Evolutionary conservation across 768 basidiomycete genomes (phyloP).

Genomic region (Tephrocybe sp.): DNA sequence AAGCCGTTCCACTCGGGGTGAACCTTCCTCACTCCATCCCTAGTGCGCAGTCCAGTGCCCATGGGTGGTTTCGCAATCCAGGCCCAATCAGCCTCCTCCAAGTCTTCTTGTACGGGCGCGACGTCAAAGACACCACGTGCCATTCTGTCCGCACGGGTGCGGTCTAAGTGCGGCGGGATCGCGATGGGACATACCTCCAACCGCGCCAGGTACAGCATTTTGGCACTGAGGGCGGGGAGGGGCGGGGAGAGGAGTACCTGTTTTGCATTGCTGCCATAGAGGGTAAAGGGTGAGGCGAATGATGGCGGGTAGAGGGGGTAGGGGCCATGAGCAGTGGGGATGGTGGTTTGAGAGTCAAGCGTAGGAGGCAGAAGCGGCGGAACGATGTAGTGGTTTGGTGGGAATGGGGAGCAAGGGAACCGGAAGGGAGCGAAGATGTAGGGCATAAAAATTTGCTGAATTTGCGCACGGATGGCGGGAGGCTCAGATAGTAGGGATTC

Average conservation of each 20-base stretch:
- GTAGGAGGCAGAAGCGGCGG: conserved; percentile 31
- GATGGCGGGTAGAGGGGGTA: conserved; percentile 45
- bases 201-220: conserved; percentile 60
- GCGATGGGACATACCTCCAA: conserved; percentile 47
- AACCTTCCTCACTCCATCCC: neutral
- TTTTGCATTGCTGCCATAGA: conserved; percentile 31
- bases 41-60: conserved; percentile 6
- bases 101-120: conserved; percentile 57
- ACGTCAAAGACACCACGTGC: conserved; percentile 22
- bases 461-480: conserved; percentile 23
- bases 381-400: conserved; percentile 60
- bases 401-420: conserved; percentile 56
- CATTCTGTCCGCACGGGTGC: conserved; percentile 24
- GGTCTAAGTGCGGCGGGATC: conserved; percentile 38
- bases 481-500: conserved; percentile 30
- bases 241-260: conserved; percentile 34
- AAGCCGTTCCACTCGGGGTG: conserved; percentile 1
- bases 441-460: conserved; percentile 36
- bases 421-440: conserved; percentile 50
- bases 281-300: conserved; percentile 26
- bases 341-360: conserved; percentile 21
- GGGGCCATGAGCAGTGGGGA: conserved; percentile 37
- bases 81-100: conserved; percentile 52
- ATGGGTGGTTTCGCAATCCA: conserved; percentile 29
- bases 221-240: conserved; percentile 55